These are phyloP conservation scores for Cenchrus americanus DNA, from an alignment of 176 grass and related monocot species.

Conservation along the genomic window DNA sequence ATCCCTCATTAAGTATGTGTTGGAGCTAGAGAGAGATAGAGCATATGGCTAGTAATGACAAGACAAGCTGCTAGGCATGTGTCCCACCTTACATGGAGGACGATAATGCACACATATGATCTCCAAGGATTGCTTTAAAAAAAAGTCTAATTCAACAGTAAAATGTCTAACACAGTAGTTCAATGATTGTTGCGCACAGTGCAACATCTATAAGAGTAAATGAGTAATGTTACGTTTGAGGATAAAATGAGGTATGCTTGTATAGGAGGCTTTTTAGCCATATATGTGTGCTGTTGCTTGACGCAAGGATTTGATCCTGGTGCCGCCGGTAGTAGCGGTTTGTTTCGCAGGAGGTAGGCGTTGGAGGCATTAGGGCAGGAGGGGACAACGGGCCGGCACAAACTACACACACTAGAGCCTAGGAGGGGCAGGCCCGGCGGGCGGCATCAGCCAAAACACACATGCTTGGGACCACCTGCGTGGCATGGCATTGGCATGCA, in stretches of 20 bases:
- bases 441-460: neutral
- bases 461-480: slow-evolving; percentile 40
- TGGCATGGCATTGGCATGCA: slow-evolving; percentile 2
- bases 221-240: neutral
- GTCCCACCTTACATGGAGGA: no score
- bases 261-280: neutral
- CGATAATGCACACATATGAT: no score
- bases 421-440: neutral
- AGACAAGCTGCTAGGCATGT: no score
- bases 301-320: neutral
- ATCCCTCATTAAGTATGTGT: no score
- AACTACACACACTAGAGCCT: slow-evolving; percentile 8
- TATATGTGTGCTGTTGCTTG: neutral
- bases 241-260: neutral
- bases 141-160: no score
- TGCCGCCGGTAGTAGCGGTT: slow-evolving; percentile 7
- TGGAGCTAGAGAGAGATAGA: no score
- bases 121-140: no score
- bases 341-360: slow-evolving; percentile 44
- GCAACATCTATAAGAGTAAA: neutral
- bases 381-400: slow-evolving; percentile 60
- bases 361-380: slow-evolving; percentile 61
- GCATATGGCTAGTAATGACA: no score
- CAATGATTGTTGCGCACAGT: neutral
- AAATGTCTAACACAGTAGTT: neutral